Conservation (phyloP, 352 stramenopile species). For the Pythium biforme region DNA sequence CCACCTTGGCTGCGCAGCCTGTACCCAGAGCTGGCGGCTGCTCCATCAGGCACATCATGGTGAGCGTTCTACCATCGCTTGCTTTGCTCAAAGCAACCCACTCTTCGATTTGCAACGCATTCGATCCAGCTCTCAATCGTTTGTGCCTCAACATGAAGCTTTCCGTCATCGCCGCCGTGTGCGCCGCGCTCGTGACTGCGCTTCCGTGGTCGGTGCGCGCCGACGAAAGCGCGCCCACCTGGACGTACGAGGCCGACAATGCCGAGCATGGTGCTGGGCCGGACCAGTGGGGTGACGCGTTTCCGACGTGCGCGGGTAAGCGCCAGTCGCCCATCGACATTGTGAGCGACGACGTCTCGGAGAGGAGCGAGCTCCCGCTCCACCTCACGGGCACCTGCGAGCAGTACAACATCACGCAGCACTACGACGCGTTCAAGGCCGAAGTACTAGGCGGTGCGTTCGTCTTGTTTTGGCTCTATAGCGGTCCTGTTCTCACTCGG, state of each 20-base stretch:
- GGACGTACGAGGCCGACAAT: background rate
- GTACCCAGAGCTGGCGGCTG: too few species aligned
- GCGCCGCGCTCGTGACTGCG: too few species aligned
- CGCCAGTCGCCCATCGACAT: constrained; percentile 35
- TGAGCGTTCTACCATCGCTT: too few species aligned
- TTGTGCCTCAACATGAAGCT: too few species aligned
- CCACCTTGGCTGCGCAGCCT: too few species aligned
- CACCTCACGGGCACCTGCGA: constrained; percentile 20
- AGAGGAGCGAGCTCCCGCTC: constrained; percentile 3
- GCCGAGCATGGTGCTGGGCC: background rate
- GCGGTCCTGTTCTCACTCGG: background rate
- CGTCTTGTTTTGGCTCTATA: background rate
- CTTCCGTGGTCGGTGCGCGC: background rate
- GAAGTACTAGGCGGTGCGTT: background rate
- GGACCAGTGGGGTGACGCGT: constrained; percentile 18
- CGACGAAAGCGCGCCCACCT: background rate
- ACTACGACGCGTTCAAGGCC: constrained; percentile 24
- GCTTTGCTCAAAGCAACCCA: too few species aligned
- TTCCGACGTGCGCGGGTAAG: constrained; percentile 24
- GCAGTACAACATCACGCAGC: constrained; percentile 21
- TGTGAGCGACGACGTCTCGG: background rate
- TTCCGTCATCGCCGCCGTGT: background rate
- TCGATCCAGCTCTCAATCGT: too few species aligned
- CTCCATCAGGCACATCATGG: too few species aligned
- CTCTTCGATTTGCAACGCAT: too few species aligned